phyloP scores from a whole-genome alignment of 2,329 filamentous ascomycete species.

The Uncinocarpus reesii region DNA sequence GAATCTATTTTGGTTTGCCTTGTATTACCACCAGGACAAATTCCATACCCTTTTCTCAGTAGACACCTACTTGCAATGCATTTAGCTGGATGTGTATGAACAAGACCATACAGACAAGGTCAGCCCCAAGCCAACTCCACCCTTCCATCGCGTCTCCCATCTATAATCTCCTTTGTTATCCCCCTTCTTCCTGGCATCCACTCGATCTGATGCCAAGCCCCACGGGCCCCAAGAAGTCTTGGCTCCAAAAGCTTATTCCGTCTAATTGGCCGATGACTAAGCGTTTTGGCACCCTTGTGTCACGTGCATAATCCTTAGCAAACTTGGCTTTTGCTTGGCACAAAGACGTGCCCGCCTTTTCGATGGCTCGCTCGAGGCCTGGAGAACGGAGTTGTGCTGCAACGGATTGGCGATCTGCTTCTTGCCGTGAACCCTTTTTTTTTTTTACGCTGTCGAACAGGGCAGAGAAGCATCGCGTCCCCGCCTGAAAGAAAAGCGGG shows the following conservation, averaged over 20 bases:
- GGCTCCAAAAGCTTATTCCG: constrained; percentile 13
- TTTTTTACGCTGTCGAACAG: no score
- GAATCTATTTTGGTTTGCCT: neutral
- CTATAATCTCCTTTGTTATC: neutral
- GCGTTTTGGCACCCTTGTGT: neutral
- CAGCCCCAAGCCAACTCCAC: neutral
- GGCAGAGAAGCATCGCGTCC: no score
- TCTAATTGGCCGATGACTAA: constrained; percentile 9
- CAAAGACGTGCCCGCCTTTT: constrained; percentile 1
- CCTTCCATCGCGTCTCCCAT: neutral
- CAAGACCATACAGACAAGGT: no score
- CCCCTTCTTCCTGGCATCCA: neutral
- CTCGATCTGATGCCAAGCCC: constrained; percentile 3
- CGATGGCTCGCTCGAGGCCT: neutral
- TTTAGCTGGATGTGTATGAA: no score
- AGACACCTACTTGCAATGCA: no score
- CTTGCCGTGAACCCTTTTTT: no score
- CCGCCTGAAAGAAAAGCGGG: no score
- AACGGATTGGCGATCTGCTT: no score
- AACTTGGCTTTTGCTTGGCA: constrained; percentile 16
- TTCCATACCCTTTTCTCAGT: no score
- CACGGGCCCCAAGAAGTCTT: neutral
- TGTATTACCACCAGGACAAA: neutral
- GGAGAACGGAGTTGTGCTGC: no score
- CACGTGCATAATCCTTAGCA: constrained; percentile 1